Evolutionary conservation across 164 flowering plant species (phyloP), one percentile per base, ranked within the genome.

Genomic region (Vitis cinerea): DNA sequence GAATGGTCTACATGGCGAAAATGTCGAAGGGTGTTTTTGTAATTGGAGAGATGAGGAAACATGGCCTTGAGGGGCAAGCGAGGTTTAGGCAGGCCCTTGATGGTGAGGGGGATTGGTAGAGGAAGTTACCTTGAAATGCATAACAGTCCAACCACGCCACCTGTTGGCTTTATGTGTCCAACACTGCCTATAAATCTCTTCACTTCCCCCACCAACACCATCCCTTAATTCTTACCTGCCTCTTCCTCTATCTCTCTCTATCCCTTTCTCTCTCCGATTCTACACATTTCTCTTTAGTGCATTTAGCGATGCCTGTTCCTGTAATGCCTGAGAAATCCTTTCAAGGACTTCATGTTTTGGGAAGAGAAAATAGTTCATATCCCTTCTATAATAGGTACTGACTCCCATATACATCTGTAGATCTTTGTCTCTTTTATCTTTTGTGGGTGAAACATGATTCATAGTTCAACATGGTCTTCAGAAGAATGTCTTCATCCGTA

Each of bases 341-440:
- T 70, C 86, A 78, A 58, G 78, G 73, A 63, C 57, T 74, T 52
- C 76, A 71, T 51, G 77, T 72, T 54, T 16, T 64, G 54, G 74
- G 66, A 54, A 64, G 78, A 56, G 85, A 80, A 29, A 72, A 50
- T 31, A 55, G 15, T 68, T 37, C 60, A 65, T 69, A 74, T 72
- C 73, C 72, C 9, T 64, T 78, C 27, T 79, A 82, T 27, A 80
- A 23, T 76, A 85, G 88, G 88, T 85, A 67, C 16, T 2, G 10
- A 29, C 37, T 37, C 4, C 7, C 44, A 2, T 37, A 37, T 37
- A 37, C 44, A 3, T 37, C 44, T 37, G 6, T 6, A 37, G 4
- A 37, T 37, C 44, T 37, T 37, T 37, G 44, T 6, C 7, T 37
- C 4, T 6, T 37, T 37, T 37, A 37, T 37, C 7, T 37, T 37